Conservation (phyloP, 805 yeast species). For the Hanseniaspora pseudoguilliermondii region DNA sequence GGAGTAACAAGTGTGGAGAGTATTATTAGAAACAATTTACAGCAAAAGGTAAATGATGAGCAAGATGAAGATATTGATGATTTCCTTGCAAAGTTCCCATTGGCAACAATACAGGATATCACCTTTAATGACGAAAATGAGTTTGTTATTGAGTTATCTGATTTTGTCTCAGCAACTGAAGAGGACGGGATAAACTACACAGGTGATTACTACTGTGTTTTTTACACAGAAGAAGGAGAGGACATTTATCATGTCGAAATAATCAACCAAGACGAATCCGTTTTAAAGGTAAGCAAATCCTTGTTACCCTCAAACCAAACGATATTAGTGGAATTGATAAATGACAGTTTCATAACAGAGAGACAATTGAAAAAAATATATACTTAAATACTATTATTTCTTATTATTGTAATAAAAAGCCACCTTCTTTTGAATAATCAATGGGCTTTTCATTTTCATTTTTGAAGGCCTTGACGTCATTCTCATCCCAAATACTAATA, state of each 20-base stretch:
- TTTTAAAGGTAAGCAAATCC: not conserved
- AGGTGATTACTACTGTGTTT: constrained; percentile 1
- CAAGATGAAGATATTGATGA: constrained; percentile 57
- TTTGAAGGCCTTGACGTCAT: constrained; percentile 5
- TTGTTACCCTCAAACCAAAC: not conserved
- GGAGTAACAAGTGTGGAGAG: constrained; percentile 26
- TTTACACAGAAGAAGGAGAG: constrained; percentile 2
- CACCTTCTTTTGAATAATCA: constrained; percentile 1
- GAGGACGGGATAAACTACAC: not conserved
- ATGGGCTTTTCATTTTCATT: not conserved
- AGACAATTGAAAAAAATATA: constrained; percentile 6
- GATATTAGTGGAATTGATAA: not conserved
- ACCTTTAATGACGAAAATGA: constrained; percentile 59
- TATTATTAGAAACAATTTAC: constrained; percentile 12
- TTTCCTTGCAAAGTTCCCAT: constrained; percentile 47
- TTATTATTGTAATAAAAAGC: not conserved
- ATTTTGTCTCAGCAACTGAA: constrained; percentile 35
- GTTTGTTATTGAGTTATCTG: constrained; percentile 47
- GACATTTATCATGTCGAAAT: not conserved
- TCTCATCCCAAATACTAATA: constrained; percentile 12
- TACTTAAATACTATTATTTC: not conserved
- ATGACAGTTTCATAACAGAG: constrained; percentile 6
- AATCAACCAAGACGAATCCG: not conserved
- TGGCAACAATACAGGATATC: constrained; percentile 44
- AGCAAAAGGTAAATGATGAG: constrained; percentile 53